Evolutionary conservation across 2,329 filamentous ascomycete genomes (phyloP), one percentile per base, ranked within the genome.

Genomic region (Pseudocercospora fijiensis): DNA sequence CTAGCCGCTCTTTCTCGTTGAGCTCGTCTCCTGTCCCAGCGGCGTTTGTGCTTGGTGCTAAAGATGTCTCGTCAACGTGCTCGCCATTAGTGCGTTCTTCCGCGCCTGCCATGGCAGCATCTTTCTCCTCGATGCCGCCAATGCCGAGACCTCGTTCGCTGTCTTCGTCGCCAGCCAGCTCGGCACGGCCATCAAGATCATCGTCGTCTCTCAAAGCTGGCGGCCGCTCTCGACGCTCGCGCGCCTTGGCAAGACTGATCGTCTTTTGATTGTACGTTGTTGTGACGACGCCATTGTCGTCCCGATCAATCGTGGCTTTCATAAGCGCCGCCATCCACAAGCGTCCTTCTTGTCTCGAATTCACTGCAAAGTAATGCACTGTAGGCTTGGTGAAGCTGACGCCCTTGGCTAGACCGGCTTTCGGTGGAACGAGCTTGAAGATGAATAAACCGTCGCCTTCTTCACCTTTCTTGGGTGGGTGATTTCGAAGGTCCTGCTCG

Each of bases 251-350:
- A 6, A 99, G 85, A 26, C 90, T 95, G 61, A 99, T 96, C 0
- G 95, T 99, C 82, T 96, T 95, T 75, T 97, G 93, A 75, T 96
- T 94, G 78, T 98, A 98, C 3, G 92, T 96, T 3, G 91, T 95
- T 20, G 91, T 92, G 65, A 96, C 88, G 9, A 89, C 86, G 65
- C 90, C 85, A 59, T 71, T 72, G 72, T 86, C 80, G 70, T 99
- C 95, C 65, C 94, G 89, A 75, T 98, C 94, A 71, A 99, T 99
- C 1, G 95, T 99, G 10, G 95, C 95, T 80, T 99, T 99, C 91
- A 99, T 96, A 58, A 99, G 81, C 5, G 95, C 95, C 4, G 92
- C 95, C 95, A 99, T 99, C 95, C 95, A 99, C 45, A 96, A 81
- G 11, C 95, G 88, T 16, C 95, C 95, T 74, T 95, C 87, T 71